phyloP scores from a whole-genome alignment of 1,284 basidiomycete species.

The Ceratobasidium theobromae region DNA sequence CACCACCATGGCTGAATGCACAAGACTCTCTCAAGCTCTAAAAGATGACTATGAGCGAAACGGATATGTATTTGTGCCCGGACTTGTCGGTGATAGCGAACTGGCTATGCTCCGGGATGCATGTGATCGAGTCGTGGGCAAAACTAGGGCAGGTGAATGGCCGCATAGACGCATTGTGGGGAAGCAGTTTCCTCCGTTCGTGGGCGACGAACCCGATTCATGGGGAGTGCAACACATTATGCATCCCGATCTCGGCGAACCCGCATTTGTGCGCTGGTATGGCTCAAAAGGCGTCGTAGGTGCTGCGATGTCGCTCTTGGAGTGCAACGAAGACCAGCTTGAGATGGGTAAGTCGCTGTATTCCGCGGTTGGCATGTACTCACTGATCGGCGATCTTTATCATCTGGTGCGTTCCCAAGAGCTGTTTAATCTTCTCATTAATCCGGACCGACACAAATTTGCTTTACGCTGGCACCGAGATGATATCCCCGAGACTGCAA shows the following conservation, averaged over 20 bases:
- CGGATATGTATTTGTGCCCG: conserved; percentile 71
- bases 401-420: conserved; percentile 49
- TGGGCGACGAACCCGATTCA: conserved; percentile 57
- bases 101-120: conserved; percentile 53
- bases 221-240: conserved; percentile 83
- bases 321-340: conserved; percentile 55
- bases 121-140: conserved; percentile 54
- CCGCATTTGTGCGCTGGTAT: conserved; percentile 67
- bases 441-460: conserved; percentile 67
- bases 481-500: conserved; percentile 66
- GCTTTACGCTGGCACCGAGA: conserved; percentile 83
- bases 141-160: conserved; percentile 67
- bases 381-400: neutral
- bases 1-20: conserved; percentile 37
- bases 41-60: conserved; percentile 55
- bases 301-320: conserved; percentile 55
- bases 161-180: conserved; percentile 71
- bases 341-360: conserved; percentile 64
- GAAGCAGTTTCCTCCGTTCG: conserved; percentile 79
- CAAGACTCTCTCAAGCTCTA: conserved; percentile 12
- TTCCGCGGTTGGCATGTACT: neutral
- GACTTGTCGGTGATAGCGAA: conserved; percentile 53
- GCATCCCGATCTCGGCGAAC: conserved; percentile 68
- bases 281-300: conserved; percentile 57
- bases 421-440: conserved; percentile 77